These are phyloP conservation scores for Vitis cinerea DNA, from an alignment of 164 flowering plant species.

Conservation along the genomic window DNA sequence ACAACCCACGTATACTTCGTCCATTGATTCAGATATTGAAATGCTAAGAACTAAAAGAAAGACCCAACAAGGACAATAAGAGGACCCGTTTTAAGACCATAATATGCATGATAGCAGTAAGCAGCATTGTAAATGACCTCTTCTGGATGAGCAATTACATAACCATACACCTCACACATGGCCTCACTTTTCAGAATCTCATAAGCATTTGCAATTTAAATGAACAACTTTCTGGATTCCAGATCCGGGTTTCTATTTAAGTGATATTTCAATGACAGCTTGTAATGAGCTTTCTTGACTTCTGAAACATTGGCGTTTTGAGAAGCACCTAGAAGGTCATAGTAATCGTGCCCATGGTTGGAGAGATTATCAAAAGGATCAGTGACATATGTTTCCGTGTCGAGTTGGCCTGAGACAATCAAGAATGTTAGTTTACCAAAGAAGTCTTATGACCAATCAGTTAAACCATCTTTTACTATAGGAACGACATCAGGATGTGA, in stretches of 20 bases:
- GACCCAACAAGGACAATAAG: slow-evolving; percentile 84
- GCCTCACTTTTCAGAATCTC: slow-evolving; percentile 89
- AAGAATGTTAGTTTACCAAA: no score
- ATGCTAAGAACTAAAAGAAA: slow-evolving; percentile 73
- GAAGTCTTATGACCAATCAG: no score
- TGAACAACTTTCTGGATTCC: no score
- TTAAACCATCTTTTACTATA: no score
- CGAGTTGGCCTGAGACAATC: no score
- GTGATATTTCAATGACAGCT: slow-evolving; percentile 73
- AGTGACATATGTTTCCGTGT: no score
- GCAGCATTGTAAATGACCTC: slow-evolving; percentile 95
- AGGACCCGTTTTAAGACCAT: slow-evolving; percentile 92
- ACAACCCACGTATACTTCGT: slow-evolving; percentile 91
- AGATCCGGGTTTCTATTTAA: no score
- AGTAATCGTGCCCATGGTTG: no score
- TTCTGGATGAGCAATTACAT: slow-evolving; percentile 96
- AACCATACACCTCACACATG: slow-evolving; percentile 88
- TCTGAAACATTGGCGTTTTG: slow-evolving; percentile 89
- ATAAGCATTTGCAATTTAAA: no score
- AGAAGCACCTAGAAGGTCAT: slow-evolving; percentile 39
- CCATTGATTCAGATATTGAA: slow-evolving; percentile 93
- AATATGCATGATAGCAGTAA: slow-evolving; percentile 86
- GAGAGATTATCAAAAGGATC: no score
- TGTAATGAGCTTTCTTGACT: slow-evolving; percentile 92
- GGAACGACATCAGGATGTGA: no score